A percentile compares a stretch with the other conserved stretches of the same genome.
These are phyloP conservation scores for Neolecta irregularis DNA, from an alignment of 1,139 yeast species.

Conservation along the genomic window DNA sequence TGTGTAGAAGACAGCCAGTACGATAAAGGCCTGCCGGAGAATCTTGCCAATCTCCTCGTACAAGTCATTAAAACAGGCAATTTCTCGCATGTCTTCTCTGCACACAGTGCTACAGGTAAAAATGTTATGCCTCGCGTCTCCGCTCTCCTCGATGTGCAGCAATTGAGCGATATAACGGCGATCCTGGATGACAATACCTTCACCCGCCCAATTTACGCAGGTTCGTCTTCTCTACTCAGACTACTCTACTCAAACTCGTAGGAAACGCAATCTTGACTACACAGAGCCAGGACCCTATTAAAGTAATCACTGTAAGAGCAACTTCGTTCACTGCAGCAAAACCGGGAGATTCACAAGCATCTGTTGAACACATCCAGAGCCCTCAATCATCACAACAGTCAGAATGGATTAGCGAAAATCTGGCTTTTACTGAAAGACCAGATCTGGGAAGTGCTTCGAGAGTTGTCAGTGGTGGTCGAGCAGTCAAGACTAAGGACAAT, in stretches of 20 bases:
- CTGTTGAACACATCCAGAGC: slow-evolving; percentile 38
- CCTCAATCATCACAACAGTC: slow-evolving; percentile 22
- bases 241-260: too few species aligned
- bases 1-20: slow-evolving; percentile 25
- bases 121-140: slow-evolving; percentile 75
- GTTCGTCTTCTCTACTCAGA: background rate
- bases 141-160: slow-evolving; percentile 75
- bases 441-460: slow-evolving; percentile 69
- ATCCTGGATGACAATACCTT: slow-evolving; percentile 57
- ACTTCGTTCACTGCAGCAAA: slow-evolving; percentile 58
- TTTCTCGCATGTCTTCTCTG: slow-evolving; percentile 57
- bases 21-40: slow-evolving; percentile 28
- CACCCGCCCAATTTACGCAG: slow-evolving; percentile 86
- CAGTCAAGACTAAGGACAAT: slow-evolving; percentile 75
- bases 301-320: slow-evolving; percentile 63
- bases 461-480: slow-evolving; percentile 90
- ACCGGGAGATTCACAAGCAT: slow-evolving; percentile 28
- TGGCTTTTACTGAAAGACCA: slow-evolving; percentile 72
- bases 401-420: slow-evolving; percentile 55
- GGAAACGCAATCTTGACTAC: slow-evolving; percentile 87
- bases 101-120: slow-evolving; percentile 80
- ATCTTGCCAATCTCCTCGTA: slow-evolving; percentile 27
- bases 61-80: slow-evolving; percentile 28
- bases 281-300: slow-evolving; percentile 46
- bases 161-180: slow-evolving; percentile 63